Evolutionary conservation across 2,329 filamentous ascomycete genomes (phyloP).

Genomic region (Grosmannia clavigera): DNA sequence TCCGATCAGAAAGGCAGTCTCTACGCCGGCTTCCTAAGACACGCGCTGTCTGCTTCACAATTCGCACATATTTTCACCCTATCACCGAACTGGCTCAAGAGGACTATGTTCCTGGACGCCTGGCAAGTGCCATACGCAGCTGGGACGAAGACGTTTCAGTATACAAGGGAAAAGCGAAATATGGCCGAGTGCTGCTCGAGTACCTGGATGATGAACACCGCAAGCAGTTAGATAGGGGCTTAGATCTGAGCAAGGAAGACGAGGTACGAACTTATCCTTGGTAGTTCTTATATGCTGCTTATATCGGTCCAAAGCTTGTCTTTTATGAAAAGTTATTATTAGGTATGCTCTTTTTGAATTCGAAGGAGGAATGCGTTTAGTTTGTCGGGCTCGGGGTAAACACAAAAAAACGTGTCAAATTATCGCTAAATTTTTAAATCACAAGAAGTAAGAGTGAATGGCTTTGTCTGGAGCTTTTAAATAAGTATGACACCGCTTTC

Average conservation of each 20-base stretch:
- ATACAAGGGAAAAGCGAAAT: conserved; percentile 71
- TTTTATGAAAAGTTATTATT: background rate
- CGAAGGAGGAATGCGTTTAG: no score
- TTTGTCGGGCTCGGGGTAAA: no score
- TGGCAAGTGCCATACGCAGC: conserved; percentile 68
- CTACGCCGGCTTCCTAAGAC: conserved; percentile 48
- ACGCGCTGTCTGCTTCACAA: conserved; percentile 57
- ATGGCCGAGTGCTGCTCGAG: conserved; percentile 59
- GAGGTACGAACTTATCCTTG: conserved; percentile 51
- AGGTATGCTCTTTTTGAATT: no score
- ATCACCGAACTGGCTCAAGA: conserved; percentile 56
- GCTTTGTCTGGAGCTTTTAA: no score
- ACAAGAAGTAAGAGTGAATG: no score
- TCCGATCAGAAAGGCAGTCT: conserved; percentile 64
- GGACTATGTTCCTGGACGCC: conserved; percentile 62
- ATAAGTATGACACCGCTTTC: no score
- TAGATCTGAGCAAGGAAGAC: conserved; percentile 50
- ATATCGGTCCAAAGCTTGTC: no score
- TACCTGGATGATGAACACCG: conserved; percentile 64
- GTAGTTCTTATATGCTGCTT: conserved; percentile 12
- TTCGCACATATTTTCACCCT: conserved; percentile 68
- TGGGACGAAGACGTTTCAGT: conserved; percentile 66
- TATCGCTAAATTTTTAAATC: no score
- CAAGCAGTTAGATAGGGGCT: conserved; percentile 56
- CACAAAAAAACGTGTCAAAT: no score